These are phyloP conservation scores for Diaporthe longicolla DNA, from an alignment of 2,329 filamentous ascomycete species.

Conservation along the genomic window DNA sequence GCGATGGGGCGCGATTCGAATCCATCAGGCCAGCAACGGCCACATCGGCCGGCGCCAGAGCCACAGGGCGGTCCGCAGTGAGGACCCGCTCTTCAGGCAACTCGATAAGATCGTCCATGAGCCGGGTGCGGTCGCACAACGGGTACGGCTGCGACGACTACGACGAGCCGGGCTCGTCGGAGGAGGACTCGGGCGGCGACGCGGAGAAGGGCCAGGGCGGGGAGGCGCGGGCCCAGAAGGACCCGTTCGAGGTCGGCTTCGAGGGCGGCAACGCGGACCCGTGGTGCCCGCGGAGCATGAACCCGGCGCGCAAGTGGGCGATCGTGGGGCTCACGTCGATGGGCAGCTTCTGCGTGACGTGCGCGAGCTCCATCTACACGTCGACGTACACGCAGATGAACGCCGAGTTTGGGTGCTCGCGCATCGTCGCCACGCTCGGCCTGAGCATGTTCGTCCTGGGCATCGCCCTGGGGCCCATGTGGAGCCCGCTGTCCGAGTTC, in stretches of 20 bases:
- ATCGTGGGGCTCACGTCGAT: slow-evolving; percentile 81
- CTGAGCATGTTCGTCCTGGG: slow-evolving; percentile 88
- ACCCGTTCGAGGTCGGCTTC: slow-evolving; percentile 79
- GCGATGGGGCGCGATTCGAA: slow-evolving; percentile 44
- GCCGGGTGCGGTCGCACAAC: slow-evolving; percentile 58
- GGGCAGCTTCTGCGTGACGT: slow-evolving; percentile 89
- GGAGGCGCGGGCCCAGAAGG: slow-evolving; percentile 49
- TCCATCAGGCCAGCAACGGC: slow-evolving; percentile 46
- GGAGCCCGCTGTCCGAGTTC: slow-evolving; percentile 79
- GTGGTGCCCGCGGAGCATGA: slow-evolving; percentile 79
- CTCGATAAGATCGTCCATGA: slow-evolving; percentile 47
- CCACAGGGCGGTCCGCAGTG: slow-evolving; percentile 33
- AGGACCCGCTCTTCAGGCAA: slow-evolving; percentile 35
- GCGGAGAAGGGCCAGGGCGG: slow-evolving; percentile 15
- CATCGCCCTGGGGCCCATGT: slow-evolving; percentile 73
- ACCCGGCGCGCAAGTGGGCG: slow-evolving; percentile 78
- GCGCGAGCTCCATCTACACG: slow-evolving; percentile 90
- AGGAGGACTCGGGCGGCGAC: slow-evolving; percentile 33
- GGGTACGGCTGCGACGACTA: slow-evolving; percentile 59
- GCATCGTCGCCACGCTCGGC: slow-evolving; percentile 82
- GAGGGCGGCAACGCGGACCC: slow-evolving; percentile 79
- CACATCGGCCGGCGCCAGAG: slow-evolving; percentile 11
- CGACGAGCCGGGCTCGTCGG: slow-evolving; percentile 38
- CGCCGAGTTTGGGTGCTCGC: slow-evolving; percentile 78
- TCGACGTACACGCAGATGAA: slow-evolving; percentile 84